Percentiles rank a stretch among this genome's conserved stretches.
Evolutionary conservation across 768 basidiomycete genomes (phyloP).

Genomic region (Lactifluus subvellereus): DNA sequence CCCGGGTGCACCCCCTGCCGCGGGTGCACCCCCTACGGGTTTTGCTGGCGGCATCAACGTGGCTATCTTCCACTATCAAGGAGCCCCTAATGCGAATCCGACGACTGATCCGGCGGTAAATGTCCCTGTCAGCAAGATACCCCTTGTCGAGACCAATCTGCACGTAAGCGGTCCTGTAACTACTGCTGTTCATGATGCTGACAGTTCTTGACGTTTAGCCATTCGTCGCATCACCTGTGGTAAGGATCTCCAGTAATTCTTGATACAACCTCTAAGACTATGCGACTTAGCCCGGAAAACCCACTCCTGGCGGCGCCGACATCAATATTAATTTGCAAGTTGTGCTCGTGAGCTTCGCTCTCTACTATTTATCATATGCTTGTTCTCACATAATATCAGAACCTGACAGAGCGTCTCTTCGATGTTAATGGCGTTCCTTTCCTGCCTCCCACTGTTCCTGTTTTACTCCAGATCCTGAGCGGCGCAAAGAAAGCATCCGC

Average conservation of each 20-base stretch:
- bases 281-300: slow-evolving; percentile 7
- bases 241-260: neutral
- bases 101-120: neutral
- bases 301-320: slow-evolving; percentile 17
- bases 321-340: slow-evolving; percentile 15
- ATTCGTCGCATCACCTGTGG: neutral
- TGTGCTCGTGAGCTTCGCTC: slow-evolving; percentile 24
- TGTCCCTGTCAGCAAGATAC: neutral
- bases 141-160: slow-evolving; percentile 15
- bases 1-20: too few species aligned
- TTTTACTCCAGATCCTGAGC: slow-evolving; percentile 54
- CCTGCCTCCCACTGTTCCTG: slow-evolving; percentile 34
- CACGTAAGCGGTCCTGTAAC: neutral
- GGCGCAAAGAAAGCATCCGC: slow-evolving; percentile 42
- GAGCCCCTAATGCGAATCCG: slow-evolving; percentile 15
- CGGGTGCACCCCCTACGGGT: too few species aligned
- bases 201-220: neutral
- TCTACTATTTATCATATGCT: neutral
- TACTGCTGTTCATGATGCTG: too few species aligned
- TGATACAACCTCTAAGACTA: neutral
- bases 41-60: neutral
- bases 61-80: slow-evolving; percentile 22
- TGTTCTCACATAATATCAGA: slow-evolving; percentile 2
- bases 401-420: slow-evolving; percentile 25
- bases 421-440: slow-evolving; percentile 35